Evolutionary conservation across 768 basidiomycete species (phyloP), one percentile per base, ranked within the genome.

Genomic region (Infundibulicybe gibba): DNA sequence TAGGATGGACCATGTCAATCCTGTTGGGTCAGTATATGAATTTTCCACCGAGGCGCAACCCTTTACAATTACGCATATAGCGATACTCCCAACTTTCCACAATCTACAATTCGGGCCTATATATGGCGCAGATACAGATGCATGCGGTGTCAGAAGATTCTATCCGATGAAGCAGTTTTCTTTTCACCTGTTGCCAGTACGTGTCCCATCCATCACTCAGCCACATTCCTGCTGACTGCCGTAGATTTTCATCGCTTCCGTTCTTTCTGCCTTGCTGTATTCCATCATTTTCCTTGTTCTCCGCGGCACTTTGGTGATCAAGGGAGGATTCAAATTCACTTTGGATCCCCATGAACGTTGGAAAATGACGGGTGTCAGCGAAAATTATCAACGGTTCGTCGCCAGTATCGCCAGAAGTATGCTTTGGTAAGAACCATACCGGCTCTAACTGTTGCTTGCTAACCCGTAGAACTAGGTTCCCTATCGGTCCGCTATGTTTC

Each of bases 111-210:
- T 45, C 30, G 65, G 63, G n/a, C 53, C 68, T 12, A 56, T 76
- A 20, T 90, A 87, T 52, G 81, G 80, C 15, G 63, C 72, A 38
- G 66, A 67, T 34, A 74, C 70, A 6, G 56, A 80, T 19, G 66
- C 74, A 5, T 90, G 87, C 47, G 74, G 76, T 3, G 68, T 87
- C 15, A 63, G 72, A 31, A 40, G 35, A 17, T 61, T 62, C 9
- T 73, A 76, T 52, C 68, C 71, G 3, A 61, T 67, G 33, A 53
- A 68, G 1, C 66, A 73, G 49, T 76, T 82, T 50, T 56, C 76
- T 20, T 75, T 86, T 44, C 79, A 82, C 50, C 60, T 85, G 19
- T 60, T 87, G 45, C 87, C 87, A 15, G 87, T 87, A 58, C 43
- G 76, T 58, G 21, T 32, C 38, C 38, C 5, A 6, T 5, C 21